Evolutionary conservation across 148 eudicot species (phyloP).

Genomic region (Rhododendron ferrugineum): DNA sequence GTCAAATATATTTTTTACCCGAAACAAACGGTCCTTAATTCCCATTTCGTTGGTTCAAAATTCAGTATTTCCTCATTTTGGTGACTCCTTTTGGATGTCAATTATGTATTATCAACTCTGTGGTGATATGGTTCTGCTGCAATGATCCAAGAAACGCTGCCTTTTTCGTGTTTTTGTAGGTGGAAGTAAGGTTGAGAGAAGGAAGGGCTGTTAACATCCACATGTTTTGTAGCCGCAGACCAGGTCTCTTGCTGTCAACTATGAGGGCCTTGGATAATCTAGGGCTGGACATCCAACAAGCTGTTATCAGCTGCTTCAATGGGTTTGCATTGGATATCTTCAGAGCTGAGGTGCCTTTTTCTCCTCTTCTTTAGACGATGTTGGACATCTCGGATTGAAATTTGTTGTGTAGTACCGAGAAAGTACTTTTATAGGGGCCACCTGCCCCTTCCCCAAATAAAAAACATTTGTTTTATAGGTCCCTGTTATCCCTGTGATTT

Average conservation of each 20-base stretch:
- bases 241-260: slow-evolving; percentile 75
- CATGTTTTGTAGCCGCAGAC: slow-evolving; percentile 82
- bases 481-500: background rate
- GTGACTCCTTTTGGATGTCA: background rate
- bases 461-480: too few relatives aligned
- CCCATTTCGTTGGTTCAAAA: background rate
- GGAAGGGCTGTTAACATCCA: slow-evolving; percentile 85
- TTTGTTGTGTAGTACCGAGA: background rate
- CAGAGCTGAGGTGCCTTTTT: slow-evolving; percentile 70
- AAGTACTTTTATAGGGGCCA: background rate
- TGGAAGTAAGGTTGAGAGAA: slow-evolving; percentile 87
- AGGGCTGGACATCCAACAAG: slow-evolving; percentile 88
- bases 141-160: background rate
- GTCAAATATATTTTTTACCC: background rate
- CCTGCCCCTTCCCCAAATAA: background rate
- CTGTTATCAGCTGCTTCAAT: slow-evolving; percentile 91
- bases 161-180: slow-evolving; percentile 29
- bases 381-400: background rate
- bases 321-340: slow-evolving; percentile 90
- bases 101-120: background rate
- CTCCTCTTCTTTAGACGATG: background rate
- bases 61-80: too few relatives aligned
- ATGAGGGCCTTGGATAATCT: slow-evolving; percentile 74
- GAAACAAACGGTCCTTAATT: background rate
- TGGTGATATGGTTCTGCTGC: background rate